Base-by-base conservation (phyloP, 2,329 filamentous ascomycete species). In the Ilyonectria robusta region DNA sequence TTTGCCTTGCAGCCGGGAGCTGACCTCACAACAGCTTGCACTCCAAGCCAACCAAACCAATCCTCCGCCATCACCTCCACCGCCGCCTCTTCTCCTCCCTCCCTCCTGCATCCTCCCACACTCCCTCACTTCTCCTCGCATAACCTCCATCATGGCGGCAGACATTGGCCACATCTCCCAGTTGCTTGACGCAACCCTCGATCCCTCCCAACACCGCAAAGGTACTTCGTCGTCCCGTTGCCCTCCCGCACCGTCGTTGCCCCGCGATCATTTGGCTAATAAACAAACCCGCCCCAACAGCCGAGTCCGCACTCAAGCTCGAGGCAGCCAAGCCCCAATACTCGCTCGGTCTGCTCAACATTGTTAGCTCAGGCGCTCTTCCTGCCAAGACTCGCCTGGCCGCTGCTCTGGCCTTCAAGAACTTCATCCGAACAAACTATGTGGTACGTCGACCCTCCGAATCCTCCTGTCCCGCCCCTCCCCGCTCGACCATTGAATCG, bases 341-440 rank as follows among this genome's bases (percentile, higher is more conserved):
- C 85, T 97, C 95, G 17, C 87, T 98, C 58, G 87, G 88, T 62
- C 90, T 99, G 61, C 92, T 99, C 59, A 94, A 95, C 76, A 97
- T 98, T 78, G 94, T 97, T 76, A 94, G 93, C 70, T 90, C 92
- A 72, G 89, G 91, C 64, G 84, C 88, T 47, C 89, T 92, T 70
- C 91, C 94, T 46, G 83, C 87, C 71, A 95, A 93, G 76, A 96
- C 93, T 68, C 91, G 96, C 69, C 90, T 99, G 47, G 90, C 95
- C 7, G 94, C 93, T 76, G 94, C 96, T 31, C 87, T 99, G 67
- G 96, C 93, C 84, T 99, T 99, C 89, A 99, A 99, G 84, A 99
- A 99, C 85, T 97, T 97, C 81, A 94, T 99, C 78, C 93, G 93
- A 81, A 90, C 93, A 78, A 96, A 94, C 85, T 99, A 97, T 90